phyloP scores from a whole-genome alignment of 2,329 filamentous ascomycete genomes.

The Trichoderma lentiforme region DNA sequence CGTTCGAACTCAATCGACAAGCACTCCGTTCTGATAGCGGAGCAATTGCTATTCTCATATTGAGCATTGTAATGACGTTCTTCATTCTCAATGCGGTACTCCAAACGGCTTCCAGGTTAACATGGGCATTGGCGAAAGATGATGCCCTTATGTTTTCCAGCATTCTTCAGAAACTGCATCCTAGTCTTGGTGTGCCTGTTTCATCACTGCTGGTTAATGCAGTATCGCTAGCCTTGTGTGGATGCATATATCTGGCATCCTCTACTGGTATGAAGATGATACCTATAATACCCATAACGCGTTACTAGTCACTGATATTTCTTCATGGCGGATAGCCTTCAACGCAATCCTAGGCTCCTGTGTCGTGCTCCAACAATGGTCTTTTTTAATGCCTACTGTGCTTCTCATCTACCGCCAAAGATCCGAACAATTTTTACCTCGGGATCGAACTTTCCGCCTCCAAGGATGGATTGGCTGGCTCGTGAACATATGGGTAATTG shows the following conservation, averaged over 20 bases:
- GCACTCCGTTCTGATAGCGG: not conserved
- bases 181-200: not conserved
- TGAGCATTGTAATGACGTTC: constrained; percentile 13
- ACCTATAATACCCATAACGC: not conserved
- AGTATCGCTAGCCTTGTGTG: not conserved
- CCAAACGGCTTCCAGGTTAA: constrained; percentile 20
- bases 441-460: not conserved
- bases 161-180: not conserved
- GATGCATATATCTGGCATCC: not conserved
- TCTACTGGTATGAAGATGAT: not conserved
- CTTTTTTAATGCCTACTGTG: not conserved
- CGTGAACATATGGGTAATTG: not conserved
- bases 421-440: not conserved
- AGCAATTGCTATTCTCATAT: not conserved
- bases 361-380: not conserved
- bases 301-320: not conserved
- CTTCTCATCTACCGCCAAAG: not conserved
- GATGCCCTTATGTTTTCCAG: constrained; percentile 17
- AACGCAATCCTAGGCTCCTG: not conserved
- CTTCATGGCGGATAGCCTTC: not conserved
- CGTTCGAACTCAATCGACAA: not conserved
- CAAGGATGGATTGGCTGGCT: not conserved
- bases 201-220: not conserved
- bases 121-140: constrained; percentile 21
- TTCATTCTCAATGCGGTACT: constrained; percentile 19